phyloP scores from a whole-genome alignment of 495 filamentous ascomycete species.

The Penicillium crystallinum region DNA sequence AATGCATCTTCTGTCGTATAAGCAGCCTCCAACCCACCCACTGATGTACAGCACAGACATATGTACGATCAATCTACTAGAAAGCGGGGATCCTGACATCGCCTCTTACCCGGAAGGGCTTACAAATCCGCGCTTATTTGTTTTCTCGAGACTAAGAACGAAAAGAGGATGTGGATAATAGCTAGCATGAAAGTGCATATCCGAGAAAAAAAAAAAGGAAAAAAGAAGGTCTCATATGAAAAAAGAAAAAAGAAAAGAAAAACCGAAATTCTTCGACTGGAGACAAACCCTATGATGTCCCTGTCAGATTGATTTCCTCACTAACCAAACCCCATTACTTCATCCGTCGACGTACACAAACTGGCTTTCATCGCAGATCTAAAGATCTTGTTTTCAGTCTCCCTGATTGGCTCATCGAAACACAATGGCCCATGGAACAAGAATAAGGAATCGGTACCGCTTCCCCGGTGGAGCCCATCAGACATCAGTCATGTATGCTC shows the following conservation, averaged over 20 bases:
- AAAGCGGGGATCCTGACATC: not conserved
- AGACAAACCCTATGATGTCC: not conserved
- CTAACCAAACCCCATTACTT: not conserved
- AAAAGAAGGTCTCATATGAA: no score
- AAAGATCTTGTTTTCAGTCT: not conserved
- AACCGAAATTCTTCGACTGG: not conserved
- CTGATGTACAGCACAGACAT: not conserved
- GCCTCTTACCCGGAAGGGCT: not conserved
- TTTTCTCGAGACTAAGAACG: not conserved
- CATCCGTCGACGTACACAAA: not conserved
- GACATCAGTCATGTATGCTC: not conserved
- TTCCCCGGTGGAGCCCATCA: conserved; percentile 7
- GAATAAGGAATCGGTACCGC: conserved; percentile 13
- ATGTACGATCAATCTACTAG: not conserved
- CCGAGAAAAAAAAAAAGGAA: not conserved
- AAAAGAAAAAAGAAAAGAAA: not conserved
- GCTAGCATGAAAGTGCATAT: not conserved
- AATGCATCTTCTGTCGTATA: not conserved
- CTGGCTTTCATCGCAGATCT: not conserved
- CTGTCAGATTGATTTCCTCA: not conserved
- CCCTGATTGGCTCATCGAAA: conserved; percentile 18
- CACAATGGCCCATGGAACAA: conserved; percentile 11
- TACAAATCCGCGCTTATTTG: not conserved
- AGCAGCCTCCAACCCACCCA: not conserved
- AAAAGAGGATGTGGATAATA: not conserved